Evolutionary conservation across 768 basidiomycete genomes (phyloP).

Genomic region (Mrakia frigida): DNA sequence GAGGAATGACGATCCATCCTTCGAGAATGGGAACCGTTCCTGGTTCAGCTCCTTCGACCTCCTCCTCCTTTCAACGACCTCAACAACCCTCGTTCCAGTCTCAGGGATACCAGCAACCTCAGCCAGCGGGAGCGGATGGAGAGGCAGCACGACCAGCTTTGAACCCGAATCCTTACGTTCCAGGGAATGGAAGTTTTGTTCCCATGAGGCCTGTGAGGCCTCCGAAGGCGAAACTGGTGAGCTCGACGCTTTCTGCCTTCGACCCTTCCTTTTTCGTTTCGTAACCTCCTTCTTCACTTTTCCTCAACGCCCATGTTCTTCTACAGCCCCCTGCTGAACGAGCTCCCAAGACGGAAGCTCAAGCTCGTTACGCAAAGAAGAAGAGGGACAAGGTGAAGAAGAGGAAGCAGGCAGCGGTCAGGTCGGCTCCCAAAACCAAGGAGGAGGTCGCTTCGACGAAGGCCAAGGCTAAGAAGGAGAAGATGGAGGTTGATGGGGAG

Average conservation of each 20-base stretch:
- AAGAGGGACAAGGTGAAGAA: constrained; percentile 31
- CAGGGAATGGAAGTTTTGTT: background rate
- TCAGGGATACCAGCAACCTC: background rate
- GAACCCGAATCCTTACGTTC: background rate
- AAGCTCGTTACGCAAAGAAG: constrained; percentile 31
- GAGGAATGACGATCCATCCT: constrained; percentile 1
- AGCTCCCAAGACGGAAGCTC: constrained; percentile 26
- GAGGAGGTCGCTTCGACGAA: too few species aligned
- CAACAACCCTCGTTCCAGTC: too few species aligned
- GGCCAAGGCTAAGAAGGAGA: constrained; percentile 14
- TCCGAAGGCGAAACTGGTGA: background rate
- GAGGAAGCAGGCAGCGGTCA: constrained; percentile 25
- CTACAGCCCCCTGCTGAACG: background rate
- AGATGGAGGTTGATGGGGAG: constrained; percentile 32
- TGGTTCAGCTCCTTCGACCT: background rate
- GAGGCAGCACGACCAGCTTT: too few species aligned
- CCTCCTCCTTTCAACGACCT: background rate
- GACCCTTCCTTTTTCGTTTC: too few species aligned
- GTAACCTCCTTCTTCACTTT: background rate
- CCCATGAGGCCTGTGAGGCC: background rate
- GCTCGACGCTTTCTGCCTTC: background rate
- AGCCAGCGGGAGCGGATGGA: background rate
- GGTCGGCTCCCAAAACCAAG: constrained; percentile 22
- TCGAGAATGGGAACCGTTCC: background rate
- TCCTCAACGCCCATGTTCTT: too few species aligned